A percentile compares a stretch with the other conserved stretches of the same genome.
Evolutionary conservation across 139 green algal species (phyloP).

Genomic region (Coelastrella sp.): DNA sequence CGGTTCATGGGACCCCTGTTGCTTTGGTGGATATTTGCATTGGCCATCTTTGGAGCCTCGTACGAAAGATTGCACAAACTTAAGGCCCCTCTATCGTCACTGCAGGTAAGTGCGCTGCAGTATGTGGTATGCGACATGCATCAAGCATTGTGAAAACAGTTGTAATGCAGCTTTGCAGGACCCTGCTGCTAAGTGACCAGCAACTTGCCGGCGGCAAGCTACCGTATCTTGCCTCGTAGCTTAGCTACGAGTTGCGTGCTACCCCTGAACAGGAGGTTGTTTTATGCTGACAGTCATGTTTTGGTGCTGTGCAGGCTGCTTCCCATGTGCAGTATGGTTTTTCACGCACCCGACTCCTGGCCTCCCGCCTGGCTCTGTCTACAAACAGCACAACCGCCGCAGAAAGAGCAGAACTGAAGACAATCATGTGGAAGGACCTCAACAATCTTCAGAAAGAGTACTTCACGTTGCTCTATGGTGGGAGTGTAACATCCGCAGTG

Average conservation of each 20-base stretch:
- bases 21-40: slow-evolving; percentile 41
- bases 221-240: no score
- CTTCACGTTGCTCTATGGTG: slow-evolving; percentile 44
- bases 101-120: slow-evolving; percentile 7
- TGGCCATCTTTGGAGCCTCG: slow-evolving; percentile 14
- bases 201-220: no score
- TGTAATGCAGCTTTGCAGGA: no score
- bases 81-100: slow-evolving; percentile 42
- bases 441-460: not conserved
- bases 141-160: no score
- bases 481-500: not conserved
- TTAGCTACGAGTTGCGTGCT: no score
- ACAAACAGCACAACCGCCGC: not conserved
- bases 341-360: slow-evolving; percentile 41
- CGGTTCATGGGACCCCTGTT: slow-evolving; percentile 39
- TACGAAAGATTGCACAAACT: slow-evolving; percentile 42
- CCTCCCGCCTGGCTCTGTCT: no score
- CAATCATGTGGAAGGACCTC: not conserved
- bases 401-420: not conserved
- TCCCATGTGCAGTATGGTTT: slow-evolving; percentile 45
- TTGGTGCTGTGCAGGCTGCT: no score
- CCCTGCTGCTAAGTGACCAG: no score
- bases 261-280: no score
- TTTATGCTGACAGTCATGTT: no score
- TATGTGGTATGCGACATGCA: no score